Base-by-base conservation (phyloP, 2,329 filamentous ascomycete genomes). In the Sphaerulina vaccinii region DNA sequence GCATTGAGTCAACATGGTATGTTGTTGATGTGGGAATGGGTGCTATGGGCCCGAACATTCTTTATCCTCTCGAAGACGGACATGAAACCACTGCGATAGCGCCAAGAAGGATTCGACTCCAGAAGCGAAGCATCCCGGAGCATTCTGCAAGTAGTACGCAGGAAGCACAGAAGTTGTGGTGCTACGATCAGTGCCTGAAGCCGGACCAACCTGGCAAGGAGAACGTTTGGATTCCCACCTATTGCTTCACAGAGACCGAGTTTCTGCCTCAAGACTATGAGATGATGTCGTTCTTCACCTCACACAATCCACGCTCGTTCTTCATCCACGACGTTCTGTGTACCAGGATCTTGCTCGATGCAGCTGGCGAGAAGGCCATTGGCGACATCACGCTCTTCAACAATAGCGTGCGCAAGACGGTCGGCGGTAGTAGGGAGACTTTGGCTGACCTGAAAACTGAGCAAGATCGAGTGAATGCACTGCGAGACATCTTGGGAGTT, bases 221-320 rank as follows among this genome's bases (percentile, higher is more conserved):
- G 65, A 47, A 64, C 63, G 52, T 65, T n/a, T 90, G 85, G 81
- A 72, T 76, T 18, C 72, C 79, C 1, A 79, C 76, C 41, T 88
- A 88, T 66, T 80, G 77, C 55, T 90, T 90, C 66, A 77, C 78
- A 1, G 81, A 86, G 54, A 72, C 78, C 13, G 84, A 87, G 66
- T 87, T 86, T 66, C 65, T 81, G 27, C 77, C 75, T 3, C 67
- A 72, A 37, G 85, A 88, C 67, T 87, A 82, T 61, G 75, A 75
- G 29, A 71, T 84, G 5, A 74, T 85, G 72, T 86, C 81, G 65
- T 80, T 73, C 59, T 79, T 65, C 40, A 81, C 79, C 1, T 81
- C 79, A 56, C 75, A 73, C 38, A 72, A 69, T 49, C 67, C 71
- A 18, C 65, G 66, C 23, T 79, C 74, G 50, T 80, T 76, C 64